Percentiles rank a stretch among this genome's conserved stretches.
These are phyloP conservation scores for Spiromastix sp. DNA, from an alignment of 2,329 filamentous ascomycete genomes.

Conservation along the genomic window DNA sequence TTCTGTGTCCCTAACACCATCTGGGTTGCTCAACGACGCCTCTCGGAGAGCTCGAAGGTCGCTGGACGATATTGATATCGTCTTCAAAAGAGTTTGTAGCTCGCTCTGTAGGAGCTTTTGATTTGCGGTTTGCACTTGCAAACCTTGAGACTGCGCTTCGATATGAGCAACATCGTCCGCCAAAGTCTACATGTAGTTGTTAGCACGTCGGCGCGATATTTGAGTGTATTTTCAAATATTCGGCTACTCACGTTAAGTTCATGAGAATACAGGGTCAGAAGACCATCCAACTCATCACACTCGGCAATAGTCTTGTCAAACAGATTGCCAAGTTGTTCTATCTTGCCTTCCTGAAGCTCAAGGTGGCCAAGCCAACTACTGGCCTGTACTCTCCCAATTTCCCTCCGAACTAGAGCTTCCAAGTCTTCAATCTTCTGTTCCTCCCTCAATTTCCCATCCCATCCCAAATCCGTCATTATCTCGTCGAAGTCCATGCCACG, in stretches of 20 bases:
- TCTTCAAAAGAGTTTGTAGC: slow-evolving; percentile 77
- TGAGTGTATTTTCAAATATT: neutral
- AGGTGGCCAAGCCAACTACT: slow-evolving; percentile 80
- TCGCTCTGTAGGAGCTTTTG: slow-evolving; percentile 90
- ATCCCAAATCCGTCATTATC: slow-evolving; percentile 78
- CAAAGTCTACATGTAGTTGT: slow-evolving; percentile 57
- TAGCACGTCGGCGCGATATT: slow-evolving; percentile 15
- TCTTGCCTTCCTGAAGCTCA: slow-evolving; percentile 79
- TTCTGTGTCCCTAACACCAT: slow-evolving; percentile 70
- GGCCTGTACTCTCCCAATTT: slow-evolving; percentile 82
- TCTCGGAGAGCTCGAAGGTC: slow-evolving; percentile 65
- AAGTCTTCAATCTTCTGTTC: slow-evolving; percentile 68
- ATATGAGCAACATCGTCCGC: slow-evolving; percentile 96
- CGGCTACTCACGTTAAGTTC: slow-evolving; percentile 67
- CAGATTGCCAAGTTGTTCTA: slow-evolving; percentile 73
- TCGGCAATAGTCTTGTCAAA: slow-evolving; percentile 87
- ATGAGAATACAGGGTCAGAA: slow-evolving; percentile 88
- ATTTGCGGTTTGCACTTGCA: slow-evolving; percentile 94
- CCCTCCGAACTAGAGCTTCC: slow-evolving; percentile 72
- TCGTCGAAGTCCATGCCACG: slow-evolving; percentile 71
- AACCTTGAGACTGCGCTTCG: slow-evolving; percentile 89
- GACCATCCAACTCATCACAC: slow-evolving; percentile 90
- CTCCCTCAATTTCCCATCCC: slow-evolving; percentile 69
- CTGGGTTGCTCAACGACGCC: slow-evolving; percentile 60
- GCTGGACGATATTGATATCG: slow-evolving; percentile 71